Evolutionary conservation across 2,329 filamentous ascomycete genomes (phyloP).

Genomic region (Aspergillus pseudoterreus): DNA sequence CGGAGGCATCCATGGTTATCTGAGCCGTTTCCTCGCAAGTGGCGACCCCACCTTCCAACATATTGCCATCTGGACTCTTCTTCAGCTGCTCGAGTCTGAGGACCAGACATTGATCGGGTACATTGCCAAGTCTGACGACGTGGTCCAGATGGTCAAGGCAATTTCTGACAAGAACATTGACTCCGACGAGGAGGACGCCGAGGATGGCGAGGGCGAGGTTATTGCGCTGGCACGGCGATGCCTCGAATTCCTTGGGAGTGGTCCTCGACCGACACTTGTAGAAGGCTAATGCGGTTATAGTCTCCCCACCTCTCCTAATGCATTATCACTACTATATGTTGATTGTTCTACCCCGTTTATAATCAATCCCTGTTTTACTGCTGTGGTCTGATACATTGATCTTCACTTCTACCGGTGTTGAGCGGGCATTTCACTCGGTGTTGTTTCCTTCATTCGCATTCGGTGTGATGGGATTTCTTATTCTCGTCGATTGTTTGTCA

Average conservation of each 20-base stretch:
- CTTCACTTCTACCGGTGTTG: slow-evolving; percentile 23
- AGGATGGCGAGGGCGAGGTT: slow-evolving; percentile 90
- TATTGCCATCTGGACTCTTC: slow-evolving; percentile 95
- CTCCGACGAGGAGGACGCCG: slow-evolving; percentile 78
- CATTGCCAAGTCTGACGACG: slow-evolving; percentile 85
- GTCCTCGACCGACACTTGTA: slow-evolving; percentile 71
- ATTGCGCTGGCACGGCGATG: slow-evolving; percentile 87
- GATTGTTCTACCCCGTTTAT: slow-evolving; percentile 6
- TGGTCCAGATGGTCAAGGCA: slow-evolving; percentile 84
- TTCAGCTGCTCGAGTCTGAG: slow-evolving; percentile 93
- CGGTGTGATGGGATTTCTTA: slow-evolving; percentile 24
- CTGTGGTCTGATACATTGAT: slow-evolving; percentile 12
- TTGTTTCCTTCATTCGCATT: slow-evolving; percentile 21
- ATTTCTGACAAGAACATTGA: slow-evolving; percentile 89
- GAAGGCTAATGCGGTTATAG: slow-evolving; percentile 57
- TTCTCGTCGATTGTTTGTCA: slow-evolving; percentile 3
- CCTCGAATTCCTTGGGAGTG: slow-evolving; percentile 77
- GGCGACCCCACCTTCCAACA: slow-evolving; percentile 98
- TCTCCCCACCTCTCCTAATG: slow-evolving; percentile 3
- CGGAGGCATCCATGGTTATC: slow-evolving; percentile 92
- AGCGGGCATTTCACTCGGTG: slow-evolving; percentile 31
- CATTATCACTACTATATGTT: slow-evolving; percentile 1
- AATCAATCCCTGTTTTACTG: slow-evolving; percentile 9
- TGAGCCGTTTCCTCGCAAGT: slow-evolving; percentile 86
- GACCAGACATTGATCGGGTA: slow-evolving; percentile 83